Evolutionary conservation across 2,329 filamentous ascomycete species (phyloP), one percentile per base, ranked within the genome.

Genomic region (Pyrenophora seminiperda): DNA sequence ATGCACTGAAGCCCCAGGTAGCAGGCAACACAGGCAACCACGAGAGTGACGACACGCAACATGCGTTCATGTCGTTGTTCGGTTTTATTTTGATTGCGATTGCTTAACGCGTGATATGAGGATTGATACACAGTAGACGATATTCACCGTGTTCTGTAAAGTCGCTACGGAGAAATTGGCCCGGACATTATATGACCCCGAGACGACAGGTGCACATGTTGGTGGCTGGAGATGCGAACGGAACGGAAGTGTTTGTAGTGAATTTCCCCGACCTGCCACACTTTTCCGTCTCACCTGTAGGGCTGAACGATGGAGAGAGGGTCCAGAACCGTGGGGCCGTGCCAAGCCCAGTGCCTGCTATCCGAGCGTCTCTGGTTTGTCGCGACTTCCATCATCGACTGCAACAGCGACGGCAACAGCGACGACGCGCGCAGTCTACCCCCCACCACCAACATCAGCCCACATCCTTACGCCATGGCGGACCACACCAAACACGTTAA

Each of bases 401-500:
- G 53, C 47, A 18, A 47, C 30, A 29, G 49, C 54, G 17, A 52
- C 38, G 17, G 15, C 7, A n/a, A 36, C 19, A 29, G 13, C 36
- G 7, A 3, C 27, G 17, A 32, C 39, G 4, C 15, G 7, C 37
- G 5, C 9, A n/a, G 19, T 19, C 9, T n/a, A 19, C 18, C 15
- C 38, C 37, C 22, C 37, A 40, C 52, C 39, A 37, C 43, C 29
- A 29, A 24, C 19, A 20, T 4, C 27, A 7, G 30, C 17, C 6
- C 54, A 55, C 29, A 15, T n/a, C n/a, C n/a, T n/a, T n/a, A n/a
- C n/a, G n/a, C n/a, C n/a, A 68, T 66, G 62, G 59, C 63, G 5
- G 62, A 70, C 40, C 47, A 56, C 14, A 49, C 61, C 48, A 62
- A 66, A 52, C 55, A 60, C 10, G 55, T 56, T 30, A 71, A 71